Percentiles rank a stretch among this genome's conserved stretches.
These are phyloP conservation scores for Pyrenochaeta sp. DNA, from an alignment of 2,329 filamentous ascomycete species.

Conservation along the genomic window DNA sequence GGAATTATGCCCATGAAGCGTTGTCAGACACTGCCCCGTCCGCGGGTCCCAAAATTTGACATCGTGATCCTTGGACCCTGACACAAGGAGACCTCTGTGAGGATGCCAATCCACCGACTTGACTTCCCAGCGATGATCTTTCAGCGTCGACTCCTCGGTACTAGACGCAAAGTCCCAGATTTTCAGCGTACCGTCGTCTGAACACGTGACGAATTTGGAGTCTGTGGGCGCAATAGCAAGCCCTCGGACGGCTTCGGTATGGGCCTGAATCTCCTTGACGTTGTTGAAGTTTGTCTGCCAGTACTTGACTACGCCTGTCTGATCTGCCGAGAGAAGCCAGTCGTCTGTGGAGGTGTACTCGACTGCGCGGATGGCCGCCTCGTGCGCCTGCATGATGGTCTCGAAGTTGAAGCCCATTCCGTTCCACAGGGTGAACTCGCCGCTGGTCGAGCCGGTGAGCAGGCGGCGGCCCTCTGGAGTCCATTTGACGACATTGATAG, in stretches of 20 bases:
- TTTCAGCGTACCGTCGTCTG: slow-evolving; percentile 90
- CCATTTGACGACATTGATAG: slow-evolving; percentile 96
- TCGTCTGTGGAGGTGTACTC: slow-evolving; percentile 95
- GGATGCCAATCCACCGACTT: slow-evolving; percentile 99
- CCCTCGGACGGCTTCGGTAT: slow-evolving; percentile 88
- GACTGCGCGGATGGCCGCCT: slow-evolving; percentile 81
- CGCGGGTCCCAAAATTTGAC: slow-evolving; percentile 99
- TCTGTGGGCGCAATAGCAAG: slow-evolving; percentile 94
- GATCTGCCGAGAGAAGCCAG: slow-evolving; percentile 95
- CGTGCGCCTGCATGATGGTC: slow-evolving; percentile 98
- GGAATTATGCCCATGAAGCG: slow-evolving; percentile 95
- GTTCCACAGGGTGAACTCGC: slow-evolving; percentile 98
- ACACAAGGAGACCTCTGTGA: slow-evolving; percentile 90
- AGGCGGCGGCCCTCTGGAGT: slow-evolving; percentile 93
- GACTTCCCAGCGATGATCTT: slow-evolving; percentile 97
- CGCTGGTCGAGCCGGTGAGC: slow-evolving; percentile 92
- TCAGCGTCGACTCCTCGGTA: slow-evolving; percentile 80
- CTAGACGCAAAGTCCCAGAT: slow-evolving; percentile 95
- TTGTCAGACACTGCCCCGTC: slow-evolving; percentile 86
- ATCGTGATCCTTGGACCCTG: slow-evolving; percentile 95
- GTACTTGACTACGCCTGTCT: slow-evolving; percentile 95
- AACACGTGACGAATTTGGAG: slow-evolving; percentile 93
- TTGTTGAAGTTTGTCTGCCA: slow-evolving; percentile 99
- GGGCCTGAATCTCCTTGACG: slow-evolving; percentile 91
- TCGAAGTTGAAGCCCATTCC: slow-evolving; percentile 99